Evolutionary conservation across 257 asterid species (phyloP).

Genomic region (Solanum lignicaule): DNA sequence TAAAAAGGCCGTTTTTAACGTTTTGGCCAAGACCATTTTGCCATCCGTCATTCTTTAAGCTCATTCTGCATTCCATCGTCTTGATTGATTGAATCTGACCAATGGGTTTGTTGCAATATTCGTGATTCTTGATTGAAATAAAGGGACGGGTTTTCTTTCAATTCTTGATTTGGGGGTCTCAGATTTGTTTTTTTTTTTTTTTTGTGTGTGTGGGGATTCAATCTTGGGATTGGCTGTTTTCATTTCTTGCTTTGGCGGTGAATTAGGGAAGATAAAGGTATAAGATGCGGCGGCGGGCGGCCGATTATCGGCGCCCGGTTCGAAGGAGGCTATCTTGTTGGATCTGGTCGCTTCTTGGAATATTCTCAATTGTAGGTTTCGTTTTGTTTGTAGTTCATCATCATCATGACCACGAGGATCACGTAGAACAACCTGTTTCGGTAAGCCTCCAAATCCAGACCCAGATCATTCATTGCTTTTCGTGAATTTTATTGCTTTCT

Average conservation of each 20-base stretch:
- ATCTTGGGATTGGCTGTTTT: constrained; percentile 13
- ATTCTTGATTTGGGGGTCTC: constrained; percentile 16
- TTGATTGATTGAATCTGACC: not conserved
- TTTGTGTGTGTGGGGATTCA: not conserved
- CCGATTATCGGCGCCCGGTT: constrained; percentile 89
- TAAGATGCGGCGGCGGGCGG: constrained; percentile 90
- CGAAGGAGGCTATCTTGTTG: constrained; percentile 61
- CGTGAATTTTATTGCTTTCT: not conserved
- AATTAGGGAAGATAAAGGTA: constrained; percentile 19
- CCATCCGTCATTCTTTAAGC: not conserved
- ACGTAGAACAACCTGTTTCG: constrained; percentile 45
- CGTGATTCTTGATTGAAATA: not conserved
- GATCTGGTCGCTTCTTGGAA: constrained; percentile 68
- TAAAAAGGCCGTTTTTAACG: not conserved
- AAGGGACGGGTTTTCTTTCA: not conserved
- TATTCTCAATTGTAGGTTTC: constrained; percentile 46
- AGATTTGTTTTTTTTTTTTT: not conserved
- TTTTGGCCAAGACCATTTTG: not conserved
- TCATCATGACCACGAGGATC: constrained; percentile 45
- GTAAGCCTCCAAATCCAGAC: constrained; percentile 20
- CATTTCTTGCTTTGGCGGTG: constrained; percentile 24
- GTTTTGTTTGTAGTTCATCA: constrained; percentile 59
- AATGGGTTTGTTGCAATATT: constrained; percentile 4
- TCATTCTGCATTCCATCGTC: not conserved
- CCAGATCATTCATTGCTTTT: not conserved